Conservation (phyloP, 805 yeast species). For the Jamesozyma spencerorum region DNA sequence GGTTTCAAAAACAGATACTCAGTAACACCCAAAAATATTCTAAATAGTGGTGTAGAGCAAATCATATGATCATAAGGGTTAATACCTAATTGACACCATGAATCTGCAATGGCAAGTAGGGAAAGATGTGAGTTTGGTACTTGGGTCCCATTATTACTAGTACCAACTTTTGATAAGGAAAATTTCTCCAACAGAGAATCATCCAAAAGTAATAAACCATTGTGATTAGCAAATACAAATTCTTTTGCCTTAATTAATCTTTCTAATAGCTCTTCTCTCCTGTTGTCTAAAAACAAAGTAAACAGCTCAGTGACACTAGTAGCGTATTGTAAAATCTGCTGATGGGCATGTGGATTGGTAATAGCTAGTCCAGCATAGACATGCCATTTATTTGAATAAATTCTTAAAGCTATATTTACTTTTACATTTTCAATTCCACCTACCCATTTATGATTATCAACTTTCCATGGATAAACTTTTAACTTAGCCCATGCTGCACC, state of each 20-base stretch:
- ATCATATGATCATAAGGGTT: conserved; percentile 95
- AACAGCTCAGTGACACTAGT: conserved; percentile 74
- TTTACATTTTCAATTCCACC: conserved; percentile 97
- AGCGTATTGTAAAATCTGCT: conserved; percentile 83
- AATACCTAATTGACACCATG: conserved; percentile 79
- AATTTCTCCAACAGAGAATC: conserved; percentile 71
- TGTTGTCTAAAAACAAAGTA: conserved; percentile 69
- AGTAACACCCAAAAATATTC: conserved; percentile 88
- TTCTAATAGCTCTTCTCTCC: conserved; percentile 44
- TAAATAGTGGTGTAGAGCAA: conserved; percentile 87
- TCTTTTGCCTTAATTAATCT: conserved; percentile 61
- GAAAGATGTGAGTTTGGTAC: conserved; percentile 83
- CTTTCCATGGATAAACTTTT: conserved; percentile 80
- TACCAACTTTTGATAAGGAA: conserved; percentile 63
- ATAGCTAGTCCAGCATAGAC: conserved; percentile 97
- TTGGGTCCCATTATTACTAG: conserved; percentile 7
- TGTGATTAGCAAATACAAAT: conserved; percentile 61
- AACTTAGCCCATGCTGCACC: conserved; percentile 88
- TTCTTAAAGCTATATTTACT: conserved; percentile 83
- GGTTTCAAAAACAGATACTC: conserved; percentile 86
- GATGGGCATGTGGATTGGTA: conserved; percentile 89
- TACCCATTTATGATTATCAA: conserved; percentile 48
- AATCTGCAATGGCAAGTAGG: conserved; percentile 81
- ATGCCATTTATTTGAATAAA: conserved; percentile 92
- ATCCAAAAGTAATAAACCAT: conserved; percentile 58